Evolutionary conservation across 2,329 filamentous ascomycete genomes (phyloP).

Genomic region (Calcarisporium arbuscula): DNA sequence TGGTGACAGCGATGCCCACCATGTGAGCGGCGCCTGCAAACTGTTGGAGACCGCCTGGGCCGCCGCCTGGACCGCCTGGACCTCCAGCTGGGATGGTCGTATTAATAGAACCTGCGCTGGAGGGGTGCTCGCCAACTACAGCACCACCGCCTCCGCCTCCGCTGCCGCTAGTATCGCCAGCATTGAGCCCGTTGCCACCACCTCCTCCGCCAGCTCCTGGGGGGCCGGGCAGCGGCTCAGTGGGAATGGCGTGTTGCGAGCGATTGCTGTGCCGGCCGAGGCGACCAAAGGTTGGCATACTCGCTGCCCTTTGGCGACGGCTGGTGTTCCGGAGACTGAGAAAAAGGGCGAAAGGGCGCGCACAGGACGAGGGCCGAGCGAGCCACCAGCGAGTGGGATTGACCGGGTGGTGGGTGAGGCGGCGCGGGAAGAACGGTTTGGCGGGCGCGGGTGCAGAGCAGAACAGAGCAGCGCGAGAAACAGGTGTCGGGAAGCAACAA

Average conservation of each 20-base stretch:
- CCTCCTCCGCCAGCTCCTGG: slow-evolving; percentile 15
- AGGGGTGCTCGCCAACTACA: slow-evolving; percentile 1
- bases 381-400: background rate
- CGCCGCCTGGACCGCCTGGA: too few species aligned
- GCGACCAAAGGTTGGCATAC: slow-evolving; percentile 49
- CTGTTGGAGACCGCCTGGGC: too few species aligned
- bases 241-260: slow-evolving; percentile 49
- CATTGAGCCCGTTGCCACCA: slow-evolving; percentile 8
- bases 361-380: background rate
- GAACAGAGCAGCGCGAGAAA: background rate
- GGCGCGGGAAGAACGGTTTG: background rate
- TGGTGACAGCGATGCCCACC: too few species aligned
- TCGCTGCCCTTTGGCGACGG: slow-evolving; percentile 10
- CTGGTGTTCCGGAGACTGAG: slow-evolving; percentile 5
- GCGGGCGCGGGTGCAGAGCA: background rate
- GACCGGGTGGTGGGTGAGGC: background rate
- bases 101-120: slow-evolving; percentile 2
- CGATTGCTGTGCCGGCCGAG: slow-evolving; percentile 50
- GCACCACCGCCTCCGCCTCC: background rate
- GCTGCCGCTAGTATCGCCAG: background rate
- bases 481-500: too few species aligned
- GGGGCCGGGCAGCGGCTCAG: slow-evolving; percentile 26
- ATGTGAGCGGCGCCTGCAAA: too few species aligned
- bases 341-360: background rate
- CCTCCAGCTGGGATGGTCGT: background rate